Evolutionary conservation across 495 filamentous ascomycete genomes (phyloP).

Genomic region (Trypethelium eluteriae): DNA sequence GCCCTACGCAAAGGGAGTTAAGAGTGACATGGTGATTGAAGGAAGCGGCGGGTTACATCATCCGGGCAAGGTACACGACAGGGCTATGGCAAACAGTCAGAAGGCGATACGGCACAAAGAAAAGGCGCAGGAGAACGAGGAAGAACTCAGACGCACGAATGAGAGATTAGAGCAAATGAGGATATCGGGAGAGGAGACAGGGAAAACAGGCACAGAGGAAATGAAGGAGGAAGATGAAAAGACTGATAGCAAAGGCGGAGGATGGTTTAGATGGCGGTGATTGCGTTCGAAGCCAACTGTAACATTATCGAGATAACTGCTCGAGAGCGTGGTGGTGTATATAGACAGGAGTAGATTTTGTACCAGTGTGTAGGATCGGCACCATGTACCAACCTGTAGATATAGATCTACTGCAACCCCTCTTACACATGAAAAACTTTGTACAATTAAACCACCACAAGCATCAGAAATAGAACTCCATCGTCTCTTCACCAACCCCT

Average conservation of each 20-base stretch:
- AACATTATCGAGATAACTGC: no score
- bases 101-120: slow-evolving; percentile 22
- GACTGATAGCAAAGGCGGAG: neutral
- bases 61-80: slow-evolving; percentile 22
- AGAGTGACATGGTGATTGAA: slow-evolving; percentile 10
- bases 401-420: no score
- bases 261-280: neutral
- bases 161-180: neutral
- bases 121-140: slow-evolving; percentile 19
- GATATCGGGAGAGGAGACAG: neutral
- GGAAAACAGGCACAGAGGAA: neutral
- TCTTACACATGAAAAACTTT: no score
- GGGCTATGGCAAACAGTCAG: slow-evolving; percentile 26
- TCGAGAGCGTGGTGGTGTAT: no score
- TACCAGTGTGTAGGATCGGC: no score
- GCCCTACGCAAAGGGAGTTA: neutral
- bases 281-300: neutral
- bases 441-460: no score
- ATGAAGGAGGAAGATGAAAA: neutral
- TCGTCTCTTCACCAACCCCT: no score
- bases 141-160: neutral
- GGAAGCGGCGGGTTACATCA: slow-evolving; percentile 10
- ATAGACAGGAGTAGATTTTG: no score
- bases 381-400: no score
- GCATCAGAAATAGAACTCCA: no score